Percentiles rank a stretch among this genome's conserved stretches.
These are phyloP conservation scores for Petrea volubilis DNA, from an alignment of 257 asterid species.

Conservation along the genomic window DNA sequence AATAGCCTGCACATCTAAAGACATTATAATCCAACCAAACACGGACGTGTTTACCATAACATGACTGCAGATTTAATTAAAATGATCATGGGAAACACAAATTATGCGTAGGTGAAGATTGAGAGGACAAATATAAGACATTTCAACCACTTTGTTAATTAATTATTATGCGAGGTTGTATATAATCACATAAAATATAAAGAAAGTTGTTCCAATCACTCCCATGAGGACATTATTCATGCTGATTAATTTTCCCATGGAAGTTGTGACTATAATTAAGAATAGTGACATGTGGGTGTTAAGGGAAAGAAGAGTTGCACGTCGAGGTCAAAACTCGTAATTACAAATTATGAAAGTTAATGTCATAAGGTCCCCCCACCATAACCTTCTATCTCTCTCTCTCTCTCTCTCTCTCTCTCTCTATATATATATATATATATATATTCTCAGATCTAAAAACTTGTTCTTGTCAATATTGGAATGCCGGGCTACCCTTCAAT, in stretches of 20 bases:
- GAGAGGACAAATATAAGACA: slow-evolving; percentile 24
- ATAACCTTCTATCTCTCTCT: not conserved
- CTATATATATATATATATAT: not conserved
- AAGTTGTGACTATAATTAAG: slow-evolving; percentile 22
- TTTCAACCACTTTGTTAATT: slow-evolving; percentile 19
- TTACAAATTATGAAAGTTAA: slow-evolving; percentile 39
- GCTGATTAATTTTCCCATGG: not conserved
- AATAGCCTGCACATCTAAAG: not conserved
- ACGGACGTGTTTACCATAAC: not conserved
- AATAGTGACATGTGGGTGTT: slow-evolving; percentile 8
- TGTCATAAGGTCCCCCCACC: slow-evolving; percentile 34
- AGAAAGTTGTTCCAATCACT: slow-evolving; percentile 1
- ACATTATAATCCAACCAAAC: not conserved
- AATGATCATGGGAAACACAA: too few relatives aligned
- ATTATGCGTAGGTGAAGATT: not conserved
- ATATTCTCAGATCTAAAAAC: slow-evolving; percentile 17
- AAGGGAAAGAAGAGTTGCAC: slow-evolving; percentile 22
- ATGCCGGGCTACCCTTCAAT: slow-evolving; percentile 36
- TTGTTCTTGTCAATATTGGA: slow-evolving; percentile 26
- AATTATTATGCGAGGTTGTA: not conserved
- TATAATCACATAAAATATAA: not conserved
- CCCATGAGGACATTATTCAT: slow-evolving; percentile 20
- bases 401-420: not conserved
- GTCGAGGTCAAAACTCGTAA: slow-evolving; percentile 38
- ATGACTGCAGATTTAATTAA: too few relatives aligned